A percentile compares a stretch with the other conserved stretches of the same genome.
These are phyloP conservation scores for Diaporthe australafricana DNA, from an alignment of 2,329 filamentous ascomycete genomes.

Conservation along the genomic window DNA sequence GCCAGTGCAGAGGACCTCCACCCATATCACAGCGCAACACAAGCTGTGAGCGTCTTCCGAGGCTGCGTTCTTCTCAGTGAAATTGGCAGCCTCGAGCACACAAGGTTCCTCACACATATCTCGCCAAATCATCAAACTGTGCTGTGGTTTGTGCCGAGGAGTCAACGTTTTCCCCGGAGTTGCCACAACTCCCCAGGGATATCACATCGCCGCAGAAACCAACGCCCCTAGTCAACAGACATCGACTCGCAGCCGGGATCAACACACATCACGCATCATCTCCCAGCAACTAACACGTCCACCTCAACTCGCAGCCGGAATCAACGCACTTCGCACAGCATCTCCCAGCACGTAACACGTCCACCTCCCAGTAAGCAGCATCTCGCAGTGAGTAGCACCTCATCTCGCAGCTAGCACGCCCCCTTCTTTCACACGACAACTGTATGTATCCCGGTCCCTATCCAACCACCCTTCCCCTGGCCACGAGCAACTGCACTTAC, in stretches of 20 bases:
- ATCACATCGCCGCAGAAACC: constrained; percentile 1
- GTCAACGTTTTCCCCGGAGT: not conserved
- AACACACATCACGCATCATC: too few species aligned
- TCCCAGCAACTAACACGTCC: too few species aligned
- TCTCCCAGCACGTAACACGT: too few species aligned
- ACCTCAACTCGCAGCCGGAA: too few species aligned
- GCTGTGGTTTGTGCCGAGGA: not conserved
- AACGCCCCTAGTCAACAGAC: not conserved
- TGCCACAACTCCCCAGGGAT: not conserved
- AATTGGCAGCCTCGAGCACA: not conserved
- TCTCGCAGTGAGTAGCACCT: too few species aligned
- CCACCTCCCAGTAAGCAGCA: too few species aligned
- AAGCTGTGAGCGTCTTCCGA: not conserved
- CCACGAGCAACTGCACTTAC: too few species aligned
- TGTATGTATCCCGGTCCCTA: too few species aligned
- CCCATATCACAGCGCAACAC: not conserved
- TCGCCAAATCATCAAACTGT: not conserved
- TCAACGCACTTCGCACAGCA: too few species aligned
- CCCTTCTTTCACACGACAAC: too few species aligned
- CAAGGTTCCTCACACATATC: not conserved
- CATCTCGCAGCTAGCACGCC: too few species aligned
- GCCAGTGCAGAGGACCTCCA: not conserved
- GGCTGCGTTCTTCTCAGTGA: not conserved
- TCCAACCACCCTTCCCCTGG: too few species aligned
- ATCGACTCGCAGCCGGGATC: not conserved